A percentile compares a stretch with the other conserved stretches of the same genome.
Conservation (phyloP, 2,329 filamentous ascomycete genomes). For the Apiospora hydei region DNA sequence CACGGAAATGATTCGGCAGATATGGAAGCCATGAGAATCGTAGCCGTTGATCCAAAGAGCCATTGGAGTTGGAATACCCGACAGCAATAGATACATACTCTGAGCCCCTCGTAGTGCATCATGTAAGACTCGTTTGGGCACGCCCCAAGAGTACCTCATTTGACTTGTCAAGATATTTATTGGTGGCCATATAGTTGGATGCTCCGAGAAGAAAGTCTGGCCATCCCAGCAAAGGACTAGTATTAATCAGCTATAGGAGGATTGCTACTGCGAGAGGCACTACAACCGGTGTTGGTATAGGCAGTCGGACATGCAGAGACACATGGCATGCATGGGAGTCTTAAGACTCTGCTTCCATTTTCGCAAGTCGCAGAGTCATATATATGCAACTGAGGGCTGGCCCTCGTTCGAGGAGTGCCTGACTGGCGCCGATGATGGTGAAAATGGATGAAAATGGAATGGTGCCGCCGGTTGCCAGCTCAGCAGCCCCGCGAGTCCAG, state of each 20-base stretch:
- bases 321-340: constrained; percentile 10
- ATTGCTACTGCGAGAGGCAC: background rate
- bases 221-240: background rate
- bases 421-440: constrained; percentile 3
- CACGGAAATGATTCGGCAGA: constrained; percentile 44
- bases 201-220: background rate
- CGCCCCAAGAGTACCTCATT: too few species aligned
- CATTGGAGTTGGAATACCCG: constrained; percentile 38
- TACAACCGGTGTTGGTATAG: background rate
- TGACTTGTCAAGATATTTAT: too few species aligned
- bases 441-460: background rate
- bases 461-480: background rate
- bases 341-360: background rate
- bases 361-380: background rate
- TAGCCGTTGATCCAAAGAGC: constrained; percentile 39
- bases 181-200: background rate
- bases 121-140: too few species aligned
- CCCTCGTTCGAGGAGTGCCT: background rate
- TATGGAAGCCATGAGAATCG: constrained; percentile 42
- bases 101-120: background rate
- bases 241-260: constrained; percentile 9
- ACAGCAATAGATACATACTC: background rate
- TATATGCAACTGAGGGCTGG: background rate
- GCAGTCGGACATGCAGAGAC: background rate
- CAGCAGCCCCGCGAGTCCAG: constrained; percentile 11